phyloP scores from a whole-genome alignment of 1,284 basidiomycete genomes.

The Leccinum solheimii region DNA sequence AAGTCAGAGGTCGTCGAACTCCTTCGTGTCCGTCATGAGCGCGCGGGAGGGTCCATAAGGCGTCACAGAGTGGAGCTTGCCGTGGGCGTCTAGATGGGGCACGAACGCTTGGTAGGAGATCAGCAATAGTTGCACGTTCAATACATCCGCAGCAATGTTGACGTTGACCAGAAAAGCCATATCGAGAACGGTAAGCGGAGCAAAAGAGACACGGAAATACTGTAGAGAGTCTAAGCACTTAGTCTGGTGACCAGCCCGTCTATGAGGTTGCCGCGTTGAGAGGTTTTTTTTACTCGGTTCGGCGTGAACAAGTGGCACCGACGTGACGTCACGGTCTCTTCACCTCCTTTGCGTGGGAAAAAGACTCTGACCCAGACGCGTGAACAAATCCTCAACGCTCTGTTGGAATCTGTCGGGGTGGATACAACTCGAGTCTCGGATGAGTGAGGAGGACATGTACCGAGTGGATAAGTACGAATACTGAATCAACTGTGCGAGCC shows the following conservation, averaged over 20 bases:
- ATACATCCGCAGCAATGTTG: too few species aligned
- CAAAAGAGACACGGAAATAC: too few species aligned
- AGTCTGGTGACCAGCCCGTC: too few species aligned
- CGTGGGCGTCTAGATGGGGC: too few species aligned
- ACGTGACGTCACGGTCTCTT: too few species aligned
- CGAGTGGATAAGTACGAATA: neutral
- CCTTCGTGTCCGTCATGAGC: constrained; percentile 33
- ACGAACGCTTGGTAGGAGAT: too few species aligned
- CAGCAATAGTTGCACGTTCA: too few species aligned
- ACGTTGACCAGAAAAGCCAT: too few species aligned
- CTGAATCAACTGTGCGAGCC: neutral
- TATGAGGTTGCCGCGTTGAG: too few species aligned
- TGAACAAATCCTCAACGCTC: neutral
- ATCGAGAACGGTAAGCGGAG: too few species aligned
- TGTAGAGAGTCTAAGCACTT: too few species aligned
- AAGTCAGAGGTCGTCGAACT: constrained; percentile 35
- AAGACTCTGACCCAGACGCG: neutral
- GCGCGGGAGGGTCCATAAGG: constrained; percentile 20
- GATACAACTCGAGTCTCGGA: neutral
- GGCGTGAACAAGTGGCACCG: neutral
- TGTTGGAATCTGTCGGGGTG: neutral
- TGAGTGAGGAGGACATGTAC: neutral
- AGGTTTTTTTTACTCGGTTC: neutral
- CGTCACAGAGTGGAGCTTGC: constrained; percentile 25
- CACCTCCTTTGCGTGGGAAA: neutral